phyloP scores from a whole-genome alignment of 352 stramenopile genomes.

The Phytophthora ohioensis region DNA sequence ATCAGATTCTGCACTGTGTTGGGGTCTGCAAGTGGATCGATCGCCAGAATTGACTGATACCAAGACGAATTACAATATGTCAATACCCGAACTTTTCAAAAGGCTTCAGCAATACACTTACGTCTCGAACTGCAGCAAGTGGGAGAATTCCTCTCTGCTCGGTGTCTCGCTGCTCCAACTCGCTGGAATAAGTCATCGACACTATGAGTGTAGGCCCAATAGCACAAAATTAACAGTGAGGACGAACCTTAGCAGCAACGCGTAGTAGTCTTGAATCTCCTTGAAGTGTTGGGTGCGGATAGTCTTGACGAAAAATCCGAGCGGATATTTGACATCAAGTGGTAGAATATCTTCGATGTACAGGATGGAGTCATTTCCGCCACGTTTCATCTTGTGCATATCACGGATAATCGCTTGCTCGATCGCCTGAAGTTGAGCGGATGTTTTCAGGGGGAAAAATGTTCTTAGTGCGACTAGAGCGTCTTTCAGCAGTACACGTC shows the following conservation, averaged over 20 bases:
- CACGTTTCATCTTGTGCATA: conserved; percentile 83
- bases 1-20: conserved; percentile 43
- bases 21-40: conserved; percentile 63
- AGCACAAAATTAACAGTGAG: background rate
- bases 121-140: conserved; percentile 38
- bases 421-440: conserved; percentile 72
- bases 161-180: conserved; percentile 61
- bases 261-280: conserved; percentile 85
- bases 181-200: conserved; percentile 33
- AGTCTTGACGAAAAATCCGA: conserved; percentile 82
- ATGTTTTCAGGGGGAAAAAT: conserved; percentile 84
- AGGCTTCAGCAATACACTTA: conserved; percentile 1
- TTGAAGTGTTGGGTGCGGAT: conserved; percentile 86
- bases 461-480: conserved; percentile 75
- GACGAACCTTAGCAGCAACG: conserved; percentile 52
- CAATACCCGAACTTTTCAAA: background rate
- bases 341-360: conserved; percentile 82
- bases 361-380: conserved; percentile 73
- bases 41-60: conserved; percentile 36
- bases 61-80: conserved; percentile 5
- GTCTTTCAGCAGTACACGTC: conserved; percentile 75
- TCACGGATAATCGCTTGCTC: conserved; percentile 82
- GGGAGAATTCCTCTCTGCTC: conserved; percentile 56
- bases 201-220: too few species aligned
- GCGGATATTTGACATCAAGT: conserved; percentile 49